Base-by-base conservation (phyloP, 192 early-diverging fungal genomes). In the Dispira parvispora region DNA sequence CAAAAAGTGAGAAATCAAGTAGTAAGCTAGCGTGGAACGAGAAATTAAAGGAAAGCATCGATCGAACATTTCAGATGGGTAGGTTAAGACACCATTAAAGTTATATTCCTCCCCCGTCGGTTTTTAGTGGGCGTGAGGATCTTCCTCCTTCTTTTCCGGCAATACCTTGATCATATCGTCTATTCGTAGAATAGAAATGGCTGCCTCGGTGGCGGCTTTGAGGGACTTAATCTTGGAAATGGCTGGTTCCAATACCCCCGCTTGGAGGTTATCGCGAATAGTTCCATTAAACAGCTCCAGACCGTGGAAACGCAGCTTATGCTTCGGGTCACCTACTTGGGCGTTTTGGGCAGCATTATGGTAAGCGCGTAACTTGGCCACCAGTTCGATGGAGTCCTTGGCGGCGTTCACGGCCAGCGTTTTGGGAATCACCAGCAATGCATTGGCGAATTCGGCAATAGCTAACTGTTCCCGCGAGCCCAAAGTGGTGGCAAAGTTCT, bases 141-240 rank as follows among this genome's bases (percentile, higher is more conserved):
- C 77, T 42, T 65, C 44, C 25, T 65, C 61, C 49, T 71, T 69
- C 65, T 73, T 68, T 67, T 71, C 73, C 1, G 77, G 73, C 49
- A 69, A 63, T 32, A 82, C 77, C 75, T 86, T 87, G 65, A 89
- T 89, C 82, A 89, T 84, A 65, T 89, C 88, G 71, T 99, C 96
- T 63, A 99, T 97, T 64, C 96, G 82, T 64, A 99, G 79, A 68
- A 99, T 88, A 65, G 93, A 89, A 70, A 99, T 89, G 28, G 96
- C 96, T 47, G 96, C 94, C 74, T 99, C 96, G 16, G 96, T 99
- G 21, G 96, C 96, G 16, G 90, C 89, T 75, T 96, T 94, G 63
- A 99, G 78, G 54, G 87, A 89, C 79, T 92, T 96, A 75, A 99
- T 87, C 78, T 99, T 99, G 68, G 88, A 91, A 83, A 99, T 90